These are phyloP conservation scores for Hibiscus mutabilis DNA, from an alignment of 345 rosid genomes.

Conservation along the genomic window DNA sequence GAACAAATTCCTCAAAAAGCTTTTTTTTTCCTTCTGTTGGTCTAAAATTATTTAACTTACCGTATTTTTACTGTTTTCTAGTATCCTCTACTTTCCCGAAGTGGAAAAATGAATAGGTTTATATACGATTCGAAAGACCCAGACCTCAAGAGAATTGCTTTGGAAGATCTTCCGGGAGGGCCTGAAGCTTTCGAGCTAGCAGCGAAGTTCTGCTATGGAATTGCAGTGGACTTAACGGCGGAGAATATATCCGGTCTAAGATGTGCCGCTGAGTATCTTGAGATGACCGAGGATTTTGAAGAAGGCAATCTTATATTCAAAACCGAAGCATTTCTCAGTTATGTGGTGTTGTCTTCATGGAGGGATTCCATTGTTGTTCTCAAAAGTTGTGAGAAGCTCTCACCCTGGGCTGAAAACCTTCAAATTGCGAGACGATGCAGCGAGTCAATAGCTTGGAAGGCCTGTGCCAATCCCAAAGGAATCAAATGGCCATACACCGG, in stretches of 20 bases:
- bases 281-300: slow-evolving; percentile 98
- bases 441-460: slow-evolving; percentile 98
- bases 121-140: slow-evolving; percentile 70
- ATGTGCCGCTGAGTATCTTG: slow-evolving; percentile 95
- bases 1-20: neutral
- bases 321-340: slow-evolving; percentile 96
- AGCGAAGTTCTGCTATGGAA: slow-evolving; percentile 91
- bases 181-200: slow-evolving; percentile 84
- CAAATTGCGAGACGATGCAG: slow-evolving; percentile 93
- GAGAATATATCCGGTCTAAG: slow-evolving; percentile 80
- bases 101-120: slow-evolving; percentile 84
- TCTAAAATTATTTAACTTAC: slow-evolving; percentile 5
- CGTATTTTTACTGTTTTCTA: slow-evolving; percentile 12
- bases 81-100: slow-evolving; percentile 92
- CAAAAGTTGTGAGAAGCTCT: slow-evolving; percentile 87
- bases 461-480: slow-evolving; percentile 94
- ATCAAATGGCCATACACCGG: slow-evolving; percentile 91
- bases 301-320: slow-evolving; percentile 97
- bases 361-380: slow-evolving; percentile 83
- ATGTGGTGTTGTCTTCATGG: slow-evolving; percentile 94
- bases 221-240: slow-evolving; percentile 88
- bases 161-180: slow-evolving; percentile 90
- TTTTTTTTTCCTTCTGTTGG: slow-evolving; percentile 4
- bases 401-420: slow-evolving; percentile 97
- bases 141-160: slow-evolving; percentile 41